These are phyloP conservation scores for Cladophialophora yegresii DNA, from an alignment of 2,329 filamentous ascomycete species.

Conservation along the genomic window DNA sequence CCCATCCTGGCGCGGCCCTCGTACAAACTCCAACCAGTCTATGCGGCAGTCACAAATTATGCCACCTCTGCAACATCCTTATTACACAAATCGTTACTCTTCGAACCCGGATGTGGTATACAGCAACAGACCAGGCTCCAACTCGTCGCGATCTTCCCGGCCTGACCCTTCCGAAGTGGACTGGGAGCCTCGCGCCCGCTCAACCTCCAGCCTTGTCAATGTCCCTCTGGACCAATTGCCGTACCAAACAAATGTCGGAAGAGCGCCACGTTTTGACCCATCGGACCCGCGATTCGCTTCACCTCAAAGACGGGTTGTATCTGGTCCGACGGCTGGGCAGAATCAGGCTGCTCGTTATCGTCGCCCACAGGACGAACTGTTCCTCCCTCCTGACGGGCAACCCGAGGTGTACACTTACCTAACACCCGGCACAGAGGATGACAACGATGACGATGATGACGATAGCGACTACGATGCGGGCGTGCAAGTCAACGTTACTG, in stretches of 20 bases:
- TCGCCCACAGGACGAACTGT: slow-evolving; percentile 34
- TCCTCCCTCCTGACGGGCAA: slow-evolving; percentile 25
- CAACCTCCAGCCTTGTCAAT: slow-evolving; percentile 40
- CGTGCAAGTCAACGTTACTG: slow-evolving; percentile 30
- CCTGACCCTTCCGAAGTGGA: slow-evolving; percentile 54
- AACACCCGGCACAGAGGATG: slow-evolving; percentile 26
- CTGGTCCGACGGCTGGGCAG: slow-evolving; percentile 41
- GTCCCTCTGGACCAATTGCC: slow-evolving; percentile 40
- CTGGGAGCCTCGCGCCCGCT: slow-evolving; percentile 48
- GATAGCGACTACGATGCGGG: slow-evolving; percentile 26
- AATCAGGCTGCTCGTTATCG: slow-evolving; percentile 26
- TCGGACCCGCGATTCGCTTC: slow-evolving; percentile 40
- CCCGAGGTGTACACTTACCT: slow-evolving; percentile 34
- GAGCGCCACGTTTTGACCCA: slow-evolving; percentile 37
- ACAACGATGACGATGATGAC: slow-evolving; percentile 29
- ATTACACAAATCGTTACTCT: slow-evolving; percentile 39
- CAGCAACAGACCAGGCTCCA: slow-evolving; percentile 37
- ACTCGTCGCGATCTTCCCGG: slow-evolving; percentile 42
- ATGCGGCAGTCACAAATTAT: slow-evolving; percentile 39
- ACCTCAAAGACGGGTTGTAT: slow-evolving; percentile 46
- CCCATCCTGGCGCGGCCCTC: slow-evolving; percentile 47
- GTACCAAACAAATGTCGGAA: slow-evolving; percentile 40
- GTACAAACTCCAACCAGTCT: slow-evolving; percentile 46
- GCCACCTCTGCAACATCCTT: slow-evolving; percentile 35
- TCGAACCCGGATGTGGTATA: slow-evolving; percentile 44